phyloP scores from a whole-genome alignment of 2,329 filamentous ascomycete genomes.

The Scedosporium apiospermum region DNA sequence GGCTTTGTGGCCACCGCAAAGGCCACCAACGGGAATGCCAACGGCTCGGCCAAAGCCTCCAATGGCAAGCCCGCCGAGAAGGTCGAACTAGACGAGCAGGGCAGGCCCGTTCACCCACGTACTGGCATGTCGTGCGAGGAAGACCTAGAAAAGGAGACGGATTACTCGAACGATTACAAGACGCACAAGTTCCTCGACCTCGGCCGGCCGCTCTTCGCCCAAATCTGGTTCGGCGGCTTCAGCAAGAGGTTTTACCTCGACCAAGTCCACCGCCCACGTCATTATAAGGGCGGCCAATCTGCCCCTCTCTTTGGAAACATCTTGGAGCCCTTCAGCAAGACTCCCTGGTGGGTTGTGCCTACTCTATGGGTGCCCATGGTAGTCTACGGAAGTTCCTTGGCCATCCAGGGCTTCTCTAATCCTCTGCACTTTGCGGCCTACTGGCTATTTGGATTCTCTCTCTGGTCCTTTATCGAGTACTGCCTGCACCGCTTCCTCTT shows the following conservation, averaged over 20 bases:
- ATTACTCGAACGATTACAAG: constrained; percentile 66
- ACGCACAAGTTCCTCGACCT: constrained; percentile 92
- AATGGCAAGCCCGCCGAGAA: constrained; percentile 21
- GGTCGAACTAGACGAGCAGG: constrained; percentile 16
- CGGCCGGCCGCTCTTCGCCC: constrained; percentile 70
- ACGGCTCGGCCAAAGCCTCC: constrained; percentile 16
- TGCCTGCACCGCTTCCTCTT: constrained; percentile 82
- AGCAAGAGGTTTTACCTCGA: constrained; percentile 93
- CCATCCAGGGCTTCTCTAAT: constrained; percentile 50
- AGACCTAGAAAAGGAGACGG: constrained; percentile 80
- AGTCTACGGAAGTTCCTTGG: constrained; percentile 59
- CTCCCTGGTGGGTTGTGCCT: constrained; percentile 88
- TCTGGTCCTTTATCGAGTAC: constrained; percentile 93
- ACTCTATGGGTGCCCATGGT: constrained; percentile 76
- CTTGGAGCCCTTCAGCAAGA: constrained; percentile 92
- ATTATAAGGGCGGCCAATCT: constrained; percentile 88
- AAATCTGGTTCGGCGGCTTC: constrained; percentile 84
- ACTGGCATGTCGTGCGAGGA: constrained; percentile 88
- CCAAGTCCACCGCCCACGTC: constrained; percentile 88
- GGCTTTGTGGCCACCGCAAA: constrained; percentile 57
- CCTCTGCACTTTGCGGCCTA: constrained; percentile 42
- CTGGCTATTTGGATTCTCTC: constrained; percentile 59
- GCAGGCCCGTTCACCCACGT: constrained; percentile 38
- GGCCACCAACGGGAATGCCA: constrained; percentile 28
- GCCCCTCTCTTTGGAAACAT: constrained; percentile 97